Evolutionary conservation across 805 yeast species (phyloP).

Genomic region (Teunomyces panamensis): DNA sequence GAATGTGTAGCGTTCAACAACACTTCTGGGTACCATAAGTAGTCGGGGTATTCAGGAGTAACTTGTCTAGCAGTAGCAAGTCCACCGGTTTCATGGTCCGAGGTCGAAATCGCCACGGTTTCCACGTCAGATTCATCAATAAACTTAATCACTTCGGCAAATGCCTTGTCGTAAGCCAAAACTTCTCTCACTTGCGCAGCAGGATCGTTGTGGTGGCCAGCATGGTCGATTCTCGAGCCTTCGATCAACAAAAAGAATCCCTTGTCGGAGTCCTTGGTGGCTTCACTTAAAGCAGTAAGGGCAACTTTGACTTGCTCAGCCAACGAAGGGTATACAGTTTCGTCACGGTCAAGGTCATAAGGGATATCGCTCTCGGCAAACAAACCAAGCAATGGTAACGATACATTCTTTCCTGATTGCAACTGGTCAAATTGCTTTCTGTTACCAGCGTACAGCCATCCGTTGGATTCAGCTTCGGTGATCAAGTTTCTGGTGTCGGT

Average conservation of each 20-base stretch:
- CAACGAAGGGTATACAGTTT: slow-evolving; percentile 63
- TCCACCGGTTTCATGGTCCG: slow-evolving; percentile 97
- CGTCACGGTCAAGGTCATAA: slow-evolving; percentile 74
- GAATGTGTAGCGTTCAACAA: slow-evolving; percentile 69
- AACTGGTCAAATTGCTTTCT: slow-evolving; percentile 55
- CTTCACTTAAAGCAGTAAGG: slow-evolving; percentile 59
- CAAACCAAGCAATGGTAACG: slow-evolving; percentile 73
- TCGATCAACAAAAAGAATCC: slow-evolving; percentile 88
- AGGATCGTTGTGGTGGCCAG: slow-evolving; percentile 92
- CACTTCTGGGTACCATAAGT: slow-evolving; percentile 82
- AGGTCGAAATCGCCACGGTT: slow-evolving; percentile 75
- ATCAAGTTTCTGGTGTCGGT: slow-evolving; percentile 67
- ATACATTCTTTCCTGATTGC: slow-evolving; percentile 56
- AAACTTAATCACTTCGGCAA: slow-evolving; percentile 67
- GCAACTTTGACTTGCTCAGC: slow-evolving; percentile 79
- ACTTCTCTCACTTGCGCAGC: slow-evolving; percentile 93
- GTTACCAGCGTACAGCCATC: slow-evolving; percentile 65
- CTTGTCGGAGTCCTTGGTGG: slow-evolving; percentile 67
- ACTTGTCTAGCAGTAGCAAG: slow-evolving; percentile 83
- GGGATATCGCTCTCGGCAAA: slow-evolving; percentile 79
- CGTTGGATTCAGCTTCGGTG: slow-evolving; percentile 54
- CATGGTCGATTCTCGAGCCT: slow-evolving; percentile 93
- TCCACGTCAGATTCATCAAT: slow-evolving; percentile 68
- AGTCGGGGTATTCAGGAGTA: slow-evolving; percentile 69
- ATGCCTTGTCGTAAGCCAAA: slow-evolving; percentile 81